Percentiles rank a stretch among this genome's conserved stretches.
Evolutionary conservation across 202 grass and related monocot species (phyloP).

Genomic region (Elaeis oleifera): DNA sequence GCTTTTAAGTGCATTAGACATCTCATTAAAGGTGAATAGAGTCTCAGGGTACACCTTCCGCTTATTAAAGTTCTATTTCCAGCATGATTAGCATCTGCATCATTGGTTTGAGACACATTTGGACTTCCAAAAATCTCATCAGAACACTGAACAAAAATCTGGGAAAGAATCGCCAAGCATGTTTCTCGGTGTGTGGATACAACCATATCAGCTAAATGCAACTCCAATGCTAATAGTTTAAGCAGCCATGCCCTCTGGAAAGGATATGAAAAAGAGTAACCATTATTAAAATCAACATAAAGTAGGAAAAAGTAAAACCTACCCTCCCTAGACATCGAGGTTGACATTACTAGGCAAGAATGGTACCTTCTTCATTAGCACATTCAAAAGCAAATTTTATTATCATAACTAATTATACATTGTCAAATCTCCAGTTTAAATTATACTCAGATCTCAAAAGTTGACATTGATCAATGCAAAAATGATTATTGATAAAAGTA

Average conservation of each 20-base stretch:
- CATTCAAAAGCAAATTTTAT: too few relatives aligned
- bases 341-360: too few relatives aligned
- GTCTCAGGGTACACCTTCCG: conserved; percentile 40
- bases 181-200: conserved; percentile 63
- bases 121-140: conserved; percentile 24
- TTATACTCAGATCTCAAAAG: too few relatives aligned
- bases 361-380: too few relatives aligned
- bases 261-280: conserved; percentile 1
- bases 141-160: conserved; percentile 46
- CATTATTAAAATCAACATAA: conserved; percentile 14
- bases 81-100: conserved; percentile 17
- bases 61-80: conserved; percentile 28
- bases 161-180: conserved; percentile 66
- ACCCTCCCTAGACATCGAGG: too few relatives aligned
- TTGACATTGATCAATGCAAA: too few relatives aligned
- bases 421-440: too few relatives aligned
- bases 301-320: too few relatives aligned
- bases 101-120: conserved; percentile 28
- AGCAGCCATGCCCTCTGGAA: conserved; percentile 91
- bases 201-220: conserved; percentile 76
- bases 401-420: too few relatives aligned
- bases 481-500: too few relatives aligned
- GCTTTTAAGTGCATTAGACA: too few relatives aligned
- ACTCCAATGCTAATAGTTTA: conserved; percentile 80
- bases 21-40: not conserved